Percentiles rank a stretch among this genome's conserved stretches.
These are phyloP conservation scores for Penstemon newberryi DNA, from an alignment of 257 asterid genomes.

Conservation along the genomic window DNA sequence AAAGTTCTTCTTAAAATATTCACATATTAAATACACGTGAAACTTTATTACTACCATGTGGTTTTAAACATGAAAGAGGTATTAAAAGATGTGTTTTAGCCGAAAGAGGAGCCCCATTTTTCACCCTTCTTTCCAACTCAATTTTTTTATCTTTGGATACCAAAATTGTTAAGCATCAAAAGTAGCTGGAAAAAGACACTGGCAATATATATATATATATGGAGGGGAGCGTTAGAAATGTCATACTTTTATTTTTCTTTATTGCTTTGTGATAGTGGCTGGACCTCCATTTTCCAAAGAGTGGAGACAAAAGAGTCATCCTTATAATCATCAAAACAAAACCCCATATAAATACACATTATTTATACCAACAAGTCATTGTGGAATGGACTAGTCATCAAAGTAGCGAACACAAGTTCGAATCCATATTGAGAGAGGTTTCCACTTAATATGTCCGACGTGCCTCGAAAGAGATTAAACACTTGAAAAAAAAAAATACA, in stretches of 20 bases:
- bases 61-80: conserved; percentile 15
- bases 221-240: conserved; percentile 74
- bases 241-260: conserved; percentile 29
- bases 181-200: conserved; percentile 36
- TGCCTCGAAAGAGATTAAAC: too few relatives aligned
- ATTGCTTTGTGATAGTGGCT: conserved; percentile 55
- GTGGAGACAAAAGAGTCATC: conserved; percentile 79
- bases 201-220: conserved; percentile 20
- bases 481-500: too few relatives aligned
- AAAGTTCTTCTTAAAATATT: too few relatives aligned
- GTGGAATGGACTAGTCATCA: too few relatives aligned
- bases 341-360: conserved; percentile 1
- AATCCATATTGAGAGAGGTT: too few relatives aligned
- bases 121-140: conserved; percentile 52
- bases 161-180: conserved; percentile 41
- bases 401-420: too few relatives aligned
- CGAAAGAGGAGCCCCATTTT: conserved; percentile 27
- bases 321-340: conserved; percentile 39
- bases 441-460: too few relatives aligned
- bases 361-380: conserved; percentile 7
- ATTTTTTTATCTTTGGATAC: conserved; percentile 48
- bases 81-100: conserved; percentile 32
- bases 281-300: conserved; percentile 59
- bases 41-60: conserved; percentile 21
- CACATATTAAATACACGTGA: conserved; percentile 31